These are phyloP conservation scores for Calonectria pseudoturangicola DNA, from an alignment of 2,329 filamentous ascomycete species.

Conservation along the genomic window DNA sequence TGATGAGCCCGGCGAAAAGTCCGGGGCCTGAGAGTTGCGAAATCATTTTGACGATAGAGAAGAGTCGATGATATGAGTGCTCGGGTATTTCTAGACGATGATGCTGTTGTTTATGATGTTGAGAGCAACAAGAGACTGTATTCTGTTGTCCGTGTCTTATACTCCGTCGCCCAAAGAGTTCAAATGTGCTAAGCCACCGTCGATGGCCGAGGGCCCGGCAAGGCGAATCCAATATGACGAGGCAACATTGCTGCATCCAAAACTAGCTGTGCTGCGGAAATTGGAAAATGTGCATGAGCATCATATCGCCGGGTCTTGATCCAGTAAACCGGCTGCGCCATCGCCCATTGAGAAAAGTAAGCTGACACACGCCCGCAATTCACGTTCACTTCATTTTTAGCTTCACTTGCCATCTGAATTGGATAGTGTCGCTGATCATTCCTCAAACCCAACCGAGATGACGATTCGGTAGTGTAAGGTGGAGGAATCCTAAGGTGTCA, in stretches of 20 bases:
- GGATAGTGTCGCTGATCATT: background rate
- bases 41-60: background rate
- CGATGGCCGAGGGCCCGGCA: conserved; percentile 4
- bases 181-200: background rate
- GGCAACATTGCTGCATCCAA: background rate
- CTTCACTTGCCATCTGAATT: too few relatives aligned
- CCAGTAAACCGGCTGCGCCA: too few relatives aligned
- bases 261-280: background rate
- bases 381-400: too few relatives aligned
- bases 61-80: background rate
- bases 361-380: too few relatives aligned
- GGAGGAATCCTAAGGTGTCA: background rate
- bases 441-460: background rate
- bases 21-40: background rate
- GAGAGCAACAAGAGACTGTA: too few relatives aligned
- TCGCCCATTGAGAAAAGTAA: too few relatives aligned
- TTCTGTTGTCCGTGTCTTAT: background rate
- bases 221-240: background rate
- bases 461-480: background rate
- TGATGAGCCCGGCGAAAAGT: background rate
- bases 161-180: background rate
- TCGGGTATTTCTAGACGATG: background rate
- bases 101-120: background rate
- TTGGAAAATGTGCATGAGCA: background rate
- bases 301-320: too few relatives aligned